phyloP scores from a whole-genome alignment of 306 rosid genomes.

The Ziziphus jujuba region DNA sequence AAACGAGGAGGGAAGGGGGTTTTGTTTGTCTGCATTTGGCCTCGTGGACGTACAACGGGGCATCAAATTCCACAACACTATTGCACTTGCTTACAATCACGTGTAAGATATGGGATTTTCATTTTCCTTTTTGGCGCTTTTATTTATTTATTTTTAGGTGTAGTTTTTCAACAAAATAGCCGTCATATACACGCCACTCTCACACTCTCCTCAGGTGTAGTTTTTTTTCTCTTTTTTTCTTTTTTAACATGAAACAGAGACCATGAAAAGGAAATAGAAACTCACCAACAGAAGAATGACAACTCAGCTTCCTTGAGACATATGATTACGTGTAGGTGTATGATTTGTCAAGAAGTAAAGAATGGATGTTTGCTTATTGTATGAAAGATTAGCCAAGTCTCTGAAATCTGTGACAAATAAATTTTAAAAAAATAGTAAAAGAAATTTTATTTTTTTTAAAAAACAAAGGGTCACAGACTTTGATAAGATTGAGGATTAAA shows the following conservation, averaged over 20 bases:
- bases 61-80: slow-evolving; percentile 12
- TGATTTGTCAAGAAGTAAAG: neutral
- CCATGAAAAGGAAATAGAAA: neutral
- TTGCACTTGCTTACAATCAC: slow-evolving; percentile 1
- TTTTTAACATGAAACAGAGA: neutral
- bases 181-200: neutral
- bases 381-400: neutral
- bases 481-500: neutral
- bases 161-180: slow-evolving; percentile 1
- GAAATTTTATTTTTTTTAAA: too few relatives aligned
- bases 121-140: neutral
- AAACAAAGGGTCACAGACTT: neutral
- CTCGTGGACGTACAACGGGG: neutral
- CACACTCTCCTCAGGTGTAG: neutral
- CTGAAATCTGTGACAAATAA: neutral
- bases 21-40: slow-evolving; percentile 10
- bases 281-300: neutral
- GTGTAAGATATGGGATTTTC: slow-evolving; percentile 9
- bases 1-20: neutral
- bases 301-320: neutral
- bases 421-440: too few relatives aligned
- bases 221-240: neutral
- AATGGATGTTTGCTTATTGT: neutral
- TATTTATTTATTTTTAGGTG: neutral
- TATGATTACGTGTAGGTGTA: neutral